A percentile compares a stretch with the other conserved stretches of the same genome.
Evolutionary conservation across 345 rosid genomes (phyloP).

Genomic region (Euphorbia tirucalli): DNA sequence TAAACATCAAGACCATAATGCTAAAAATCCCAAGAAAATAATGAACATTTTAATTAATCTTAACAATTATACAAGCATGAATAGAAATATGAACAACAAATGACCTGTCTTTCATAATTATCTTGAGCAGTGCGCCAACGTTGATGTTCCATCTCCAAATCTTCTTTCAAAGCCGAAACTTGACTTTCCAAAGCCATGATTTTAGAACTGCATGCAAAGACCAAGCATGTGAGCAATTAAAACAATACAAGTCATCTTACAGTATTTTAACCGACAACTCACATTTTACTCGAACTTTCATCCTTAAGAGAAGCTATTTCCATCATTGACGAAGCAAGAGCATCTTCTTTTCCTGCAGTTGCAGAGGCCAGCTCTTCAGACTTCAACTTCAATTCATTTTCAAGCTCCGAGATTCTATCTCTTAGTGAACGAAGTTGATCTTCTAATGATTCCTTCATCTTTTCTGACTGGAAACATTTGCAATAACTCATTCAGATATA

Average conservation of each 20-base stretch:
- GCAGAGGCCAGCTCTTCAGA: constrained; percentile 65
- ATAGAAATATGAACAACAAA: constrained; percentile 4
- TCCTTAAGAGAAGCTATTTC: constrained; percentile 73
- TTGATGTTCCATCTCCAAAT: constrained; percentile 70
- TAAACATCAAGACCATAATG: not conserved
- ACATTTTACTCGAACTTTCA: constrained; percentile 63
- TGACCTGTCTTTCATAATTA: constrained; percentile 96
- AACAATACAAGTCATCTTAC: constrained; percentile 3
- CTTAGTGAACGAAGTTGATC: constrained; percentile 66
- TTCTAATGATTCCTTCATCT: constrained; percentile 61
- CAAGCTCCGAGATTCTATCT: constrained; percentile 69
- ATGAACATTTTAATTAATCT: not conserved
- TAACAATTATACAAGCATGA: not conserved
- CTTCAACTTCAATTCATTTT: constrained; percentile 60
- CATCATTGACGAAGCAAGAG: constrained; percentile 56
- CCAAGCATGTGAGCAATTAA: constrained; percentile 15
- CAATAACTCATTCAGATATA: not conserved
- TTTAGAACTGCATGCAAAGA: constrained; percentile 59
- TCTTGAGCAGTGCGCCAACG: constrained; percentile 76
- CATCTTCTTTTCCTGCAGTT: constrained; percentile 65
- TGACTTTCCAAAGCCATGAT: constrained; percentile 60
- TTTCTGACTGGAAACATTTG: constrained; percentile 55
- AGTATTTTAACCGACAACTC: constrained; percentile 13
- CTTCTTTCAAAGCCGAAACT: constrained; percentile 57
- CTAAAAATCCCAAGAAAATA: not conserved